Base-by-base conservation (phyloP, 2,329 filamentous ascomycete species). In the Fusarium agapanthi region DNA sequence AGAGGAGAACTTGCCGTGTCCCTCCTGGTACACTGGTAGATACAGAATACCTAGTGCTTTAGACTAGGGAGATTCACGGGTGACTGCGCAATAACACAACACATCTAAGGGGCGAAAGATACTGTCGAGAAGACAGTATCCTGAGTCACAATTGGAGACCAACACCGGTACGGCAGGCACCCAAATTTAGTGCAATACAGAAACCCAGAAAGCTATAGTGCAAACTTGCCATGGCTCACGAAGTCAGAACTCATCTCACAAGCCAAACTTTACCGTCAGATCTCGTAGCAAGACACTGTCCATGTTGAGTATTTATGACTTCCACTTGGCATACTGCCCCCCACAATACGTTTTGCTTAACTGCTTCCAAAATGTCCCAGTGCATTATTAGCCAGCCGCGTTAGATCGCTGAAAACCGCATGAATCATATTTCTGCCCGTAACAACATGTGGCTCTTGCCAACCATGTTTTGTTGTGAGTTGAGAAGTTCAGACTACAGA, bases 281-380 rank as follows among this genome's bases (percentile, higher is more conserved):
- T 56, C 67, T 61, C 55, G 66, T 66, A 51, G 60, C 32, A 34
- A 40, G 44, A 54, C 43, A 44, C 67, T 34, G 50, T 62, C 43
- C 30, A 11, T 34, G 30, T 61, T 45, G 32, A 54, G 30, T 38
- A 54, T 24, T 24, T 32, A 32, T 50, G 54, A 55, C 44, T 70
- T 51, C 30, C 37, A 24, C 66, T 55, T 69, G 59, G 38, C 41
- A 61, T 40, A 32, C 50, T 56, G 51, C 12, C 28, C 47, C 37
- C 47, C 41, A 40, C 43, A 41, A 47, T 24, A 40, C 20, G 26
- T 20, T 50, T 51, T 34, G n/a, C 47, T 48, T 47, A 44, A 50
- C 24, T 55, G 40, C 41, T 34, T 26, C 38, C 35, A 26, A 11
- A 35, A 34, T 40, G 35, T 35, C 40, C 22, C 44, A 20, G 10